phyloP scores from a whole-genome alignment of 352 stramenopile species.

The Pythium grandisporangium region DNA sequence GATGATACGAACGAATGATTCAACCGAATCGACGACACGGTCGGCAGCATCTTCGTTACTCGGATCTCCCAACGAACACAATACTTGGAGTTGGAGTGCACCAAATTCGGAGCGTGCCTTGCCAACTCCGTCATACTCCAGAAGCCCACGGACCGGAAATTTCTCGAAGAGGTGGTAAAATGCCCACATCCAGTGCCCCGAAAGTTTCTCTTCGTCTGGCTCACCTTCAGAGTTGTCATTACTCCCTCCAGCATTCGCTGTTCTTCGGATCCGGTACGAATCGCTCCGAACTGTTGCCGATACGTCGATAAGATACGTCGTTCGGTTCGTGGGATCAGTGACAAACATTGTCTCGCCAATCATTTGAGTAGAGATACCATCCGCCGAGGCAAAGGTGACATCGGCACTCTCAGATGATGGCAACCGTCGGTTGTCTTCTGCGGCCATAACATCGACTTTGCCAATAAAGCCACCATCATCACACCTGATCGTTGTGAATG shows the following conservation, averaged over 20 bases:
- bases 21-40: conserved; percentile 20
- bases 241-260: conserved; percentile 10
- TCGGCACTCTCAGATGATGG: not conserved
- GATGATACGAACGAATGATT: no score
- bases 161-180: conserved; percentile 30
- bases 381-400: not conserved
- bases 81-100: not conserved
- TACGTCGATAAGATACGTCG: not conserved
- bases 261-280: conserved; percentile 39
- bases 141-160: conserved; percentile 16
- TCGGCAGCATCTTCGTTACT: not conserved
- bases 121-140: not conserved
- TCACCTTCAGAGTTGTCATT: conserved; percentile 5
- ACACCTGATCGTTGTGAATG: not conserved
- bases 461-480: not conserved
- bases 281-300: conserved; percentile 24
- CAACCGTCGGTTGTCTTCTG: not conserved
- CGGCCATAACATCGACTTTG: not conserved
- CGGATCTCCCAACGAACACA: not conserved
- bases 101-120: not conserved
- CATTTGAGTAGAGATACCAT: not conserved
- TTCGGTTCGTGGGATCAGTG: not conserved
- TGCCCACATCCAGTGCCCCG: conserved; percentile 17
- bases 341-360: not conserved
- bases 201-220: conserved; percentile 18